Evolutionary conservation across 768 basidiomycete species (phyloP), one percentile per base, ranked within the genome.

Genomic region (Rhizopogon vulgaris): DNA sequence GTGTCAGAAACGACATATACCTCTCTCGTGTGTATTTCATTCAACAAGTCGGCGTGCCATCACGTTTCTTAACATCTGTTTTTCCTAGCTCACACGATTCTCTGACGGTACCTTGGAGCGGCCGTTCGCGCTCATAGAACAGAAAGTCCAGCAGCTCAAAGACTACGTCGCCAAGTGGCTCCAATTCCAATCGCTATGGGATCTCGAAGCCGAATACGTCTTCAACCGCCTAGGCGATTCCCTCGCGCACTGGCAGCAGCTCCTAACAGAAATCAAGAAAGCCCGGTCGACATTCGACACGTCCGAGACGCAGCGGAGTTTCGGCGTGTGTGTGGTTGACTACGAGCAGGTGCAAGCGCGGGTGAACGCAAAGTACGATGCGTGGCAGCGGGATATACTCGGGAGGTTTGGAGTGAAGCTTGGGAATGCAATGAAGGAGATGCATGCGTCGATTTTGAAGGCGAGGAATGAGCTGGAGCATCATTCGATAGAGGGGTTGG

Each of bases 161-260:
- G 85, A 87, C 41, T 99, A 99, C 69, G 93, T 97, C 46, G 90
- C 78, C 53, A 96, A 96, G 72, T 99, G 96, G 96, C 80, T 98
- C 0, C 94, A 95, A 63, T 98, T 99, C 80, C 96, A 98, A 69
- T 95, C 95, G 0, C 77, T 98, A 0, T 98, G 95, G 96, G 96
- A 99, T 66, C 83, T 98, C 38, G 94, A 98, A 69, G 82, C 94
- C 27, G 95, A 98, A 77, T 88, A 90, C 63, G 94, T 99, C 34
- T 98, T 96, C 77, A 85, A 85, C 60, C 87, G 90, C 0, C 85
- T 99, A 6, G 96, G 96, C 8, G 95, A 99, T 68, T 90, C 90
- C 11, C 82, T 99, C 22, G 83, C 83, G 2, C 78, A 87, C 68
- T 99, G 96, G 96, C 93, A 96, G 63, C 90, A 95, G 59, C 83